Conservation (phyloP, 2,329 filamentous ascomycete genomes). For the Pseudocercospora macadamiae region DNA sequence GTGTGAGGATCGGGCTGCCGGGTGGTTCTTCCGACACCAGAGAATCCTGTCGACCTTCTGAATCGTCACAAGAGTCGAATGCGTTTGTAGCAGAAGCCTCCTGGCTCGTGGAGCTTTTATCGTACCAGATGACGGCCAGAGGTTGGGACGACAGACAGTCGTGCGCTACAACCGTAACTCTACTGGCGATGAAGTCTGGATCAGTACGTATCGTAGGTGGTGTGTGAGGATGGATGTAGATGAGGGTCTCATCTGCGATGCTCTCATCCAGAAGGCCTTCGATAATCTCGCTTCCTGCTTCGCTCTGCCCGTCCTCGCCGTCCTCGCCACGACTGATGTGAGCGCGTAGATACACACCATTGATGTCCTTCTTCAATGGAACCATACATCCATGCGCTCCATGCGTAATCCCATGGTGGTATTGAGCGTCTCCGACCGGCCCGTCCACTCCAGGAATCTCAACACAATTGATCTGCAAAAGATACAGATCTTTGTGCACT, state of each 20-base stretch:
- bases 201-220: not conserved
- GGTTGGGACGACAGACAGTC: not conserved
- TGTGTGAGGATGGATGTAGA: not conserved
- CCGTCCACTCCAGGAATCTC: not conserved
- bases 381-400: constrained; percentile 4
- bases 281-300: not conserved
- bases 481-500: not conserved
- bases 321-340: not conserved
- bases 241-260: not conserved
- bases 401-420: not conserved
- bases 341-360: constrained; percentile 1
- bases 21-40: not conserved
- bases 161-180: not conserved
- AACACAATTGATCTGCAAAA: constrained; percentile 1
- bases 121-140: not conserved
- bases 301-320: not conserved
- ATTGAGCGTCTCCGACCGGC: not conserved
- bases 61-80: not conserved
- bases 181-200: not conserved
- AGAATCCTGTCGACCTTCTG: not conserved
- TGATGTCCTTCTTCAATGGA: not conserved
- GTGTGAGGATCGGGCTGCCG: not conserved
- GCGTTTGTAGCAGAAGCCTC: not conserved
- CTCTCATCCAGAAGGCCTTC: not conserved
- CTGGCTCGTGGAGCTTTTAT: not conserved